Percentiles rank a stretch among this genome's conserved stretches.
Evolutionary conservation across 257 asterid genomes (phyloP).

Genomic region (Leonotis leonurus): DNA sequence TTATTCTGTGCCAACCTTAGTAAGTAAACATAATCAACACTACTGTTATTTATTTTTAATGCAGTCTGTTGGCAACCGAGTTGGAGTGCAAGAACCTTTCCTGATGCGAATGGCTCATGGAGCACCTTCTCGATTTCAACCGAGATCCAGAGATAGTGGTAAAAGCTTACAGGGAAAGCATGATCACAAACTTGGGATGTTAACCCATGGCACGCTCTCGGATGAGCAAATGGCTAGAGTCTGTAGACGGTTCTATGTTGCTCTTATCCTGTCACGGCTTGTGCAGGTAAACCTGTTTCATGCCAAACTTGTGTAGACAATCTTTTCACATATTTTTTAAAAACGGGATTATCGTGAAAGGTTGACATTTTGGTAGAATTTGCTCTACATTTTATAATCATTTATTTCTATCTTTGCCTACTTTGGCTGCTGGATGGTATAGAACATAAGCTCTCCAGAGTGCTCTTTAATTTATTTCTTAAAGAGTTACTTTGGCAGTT

Average conservation of each 20-base stretch:
- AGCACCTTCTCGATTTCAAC: conserved; percentile 53
- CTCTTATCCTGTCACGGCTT: conserved; percentile 85
- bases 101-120: conserved; percentile 99
- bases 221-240: conserved; percentile 84
- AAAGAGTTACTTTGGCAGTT: background rate
- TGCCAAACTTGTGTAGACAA: too few species aligned
- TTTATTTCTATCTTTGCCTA: background rate
- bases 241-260: conserved; percentile 79
- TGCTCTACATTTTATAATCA: background rate
- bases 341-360: too few species aligned
- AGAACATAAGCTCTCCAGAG: background rate
- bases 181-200: conserved; percentile 33
- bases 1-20: conserved; percentile 6
- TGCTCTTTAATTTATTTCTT: background rate
- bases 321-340: too few species aligned
- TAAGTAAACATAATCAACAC: background rate
- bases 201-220: conserved; percentile 42
- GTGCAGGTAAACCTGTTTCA: conserved; percentile 64
- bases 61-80: conserved; percentile 96
- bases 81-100: conserved; percentile 91
- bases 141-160: conserved; percentile 40
- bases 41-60: conserved; percentile 18
- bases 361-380: too few species aligned
- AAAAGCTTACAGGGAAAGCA: conserved; percentile 46
- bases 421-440: background rate